These are phyloP conservation scores for Krasilnikovozyma curviuscula DNA, from an alignment of 768 basidiomycete genomes.

Conservation along the genomic window DNA sequence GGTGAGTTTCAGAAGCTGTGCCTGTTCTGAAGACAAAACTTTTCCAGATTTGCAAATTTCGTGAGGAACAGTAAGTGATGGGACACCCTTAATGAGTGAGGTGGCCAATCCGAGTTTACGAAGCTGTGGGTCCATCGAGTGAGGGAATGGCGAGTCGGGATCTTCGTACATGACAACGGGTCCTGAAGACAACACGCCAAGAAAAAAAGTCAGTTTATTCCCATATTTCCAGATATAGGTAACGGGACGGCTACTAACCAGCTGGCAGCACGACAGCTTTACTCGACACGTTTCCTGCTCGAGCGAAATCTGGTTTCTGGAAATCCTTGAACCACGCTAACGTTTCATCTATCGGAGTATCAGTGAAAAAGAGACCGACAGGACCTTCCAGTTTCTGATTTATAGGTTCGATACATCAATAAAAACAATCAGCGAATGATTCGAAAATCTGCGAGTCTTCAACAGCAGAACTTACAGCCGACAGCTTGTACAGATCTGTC, in stretches of 20 bases:
- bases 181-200: background rate
- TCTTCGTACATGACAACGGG: constrained; percentile 29
- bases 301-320: constrained; percentile 73
- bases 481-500: constrained; percentile 54
- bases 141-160: constrained; percentile 75
- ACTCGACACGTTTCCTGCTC: constrained; percentile 60
- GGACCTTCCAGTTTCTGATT: constrained; percentile 79
- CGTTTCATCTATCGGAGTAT: constrained; percentile 74
- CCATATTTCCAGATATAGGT: background rate
- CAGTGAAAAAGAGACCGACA: constrained; percentile 80
- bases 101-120: constrained; percentile 78
- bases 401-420: background rate
- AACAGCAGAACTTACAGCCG: constrained; percentile 3
- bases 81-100: constrained; percentile 61
- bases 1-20: constrained; percentile 77
- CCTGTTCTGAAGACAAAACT: constrained; percentile 60
- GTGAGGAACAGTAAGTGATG: constrained; percentile 55
- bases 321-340: constrained; percentile 87
- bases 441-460: too few relatives aligned
- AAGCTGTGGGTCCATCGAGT: constrained; percentile 92
- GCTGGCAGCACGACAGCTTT: constrained; percentile 54
- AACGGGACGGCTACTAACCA: constrained; percentile 18
- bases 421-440: background rate
- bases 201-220: background rate
- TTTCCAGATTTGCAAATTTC: constrained; percentile 68